phyloP scores from a whole-genome alignment of 345 rosid species.

The Clausena lansium region DNA sequence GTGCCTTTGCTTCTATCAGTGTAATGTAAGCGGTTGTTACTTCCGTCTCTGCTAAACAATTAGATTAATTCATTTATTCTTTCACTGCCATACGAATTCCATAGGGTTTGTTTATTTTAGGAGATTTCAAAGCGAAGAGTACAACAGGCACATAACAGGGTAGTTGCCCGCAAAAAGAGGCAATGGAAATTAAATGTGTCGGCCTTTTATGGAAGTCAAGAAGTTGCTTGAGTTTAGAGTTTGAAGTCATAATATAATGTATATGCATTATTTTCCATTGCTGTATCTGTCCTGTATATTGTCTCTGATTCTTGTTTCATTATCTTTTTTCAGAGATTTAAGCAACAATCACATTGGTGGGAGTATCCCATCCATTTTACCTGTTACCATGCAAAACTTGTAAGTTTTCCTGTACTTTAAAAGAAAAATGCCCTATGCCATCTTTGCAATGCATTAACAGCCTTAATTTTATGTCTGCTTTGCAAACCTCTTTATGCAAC shows the following conservation, averaged over 20 bases:
- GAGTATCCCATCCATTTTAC: constrained; percentile 76
- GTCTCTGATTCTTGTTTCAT: constrained; percentile 6
- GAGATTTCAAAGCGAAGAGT: neutral
- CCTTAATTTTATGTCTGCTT: neutral
- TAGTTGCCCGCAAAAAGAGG: neutral
- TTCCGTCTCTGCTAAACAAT: neutral
- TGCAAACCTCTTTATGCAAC: neutral
- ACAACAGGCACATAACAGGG: neutral
- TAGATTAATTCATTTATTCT: neutral
- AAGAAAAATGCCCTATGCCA: neutral
- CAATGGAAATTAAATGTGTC: neutral
- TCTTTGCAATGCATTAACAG: neutral
- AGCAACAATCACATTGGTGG: constrained; percentile 95
- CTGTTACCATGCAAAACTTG: constrained; percentile 67
- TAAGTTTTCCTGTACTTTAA: constrained; percentile 29
- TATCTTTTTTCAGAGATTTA: constrained; percentile 61
- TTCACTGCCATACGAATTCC: neutral
- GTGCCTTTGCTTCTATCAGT: constrained; percentile 62
- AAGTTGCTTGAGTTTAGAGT: constrained; percentile 7
- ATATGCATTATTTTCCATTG: neutral
- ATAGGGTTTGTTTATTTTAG: neutral
- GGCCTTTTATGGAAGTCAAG: neutral
- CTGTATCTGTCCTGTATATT: neutral
- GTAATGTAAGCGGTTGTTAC: constrained; percentile 56
- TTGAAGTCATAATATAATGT: neutral